Percentiles rank a stretch among this genome's conserved stretches.
phyloP scores from a whole-genome alignment of 805 yeast genomes.

The Tetrapisispora fleetii region DNA sequence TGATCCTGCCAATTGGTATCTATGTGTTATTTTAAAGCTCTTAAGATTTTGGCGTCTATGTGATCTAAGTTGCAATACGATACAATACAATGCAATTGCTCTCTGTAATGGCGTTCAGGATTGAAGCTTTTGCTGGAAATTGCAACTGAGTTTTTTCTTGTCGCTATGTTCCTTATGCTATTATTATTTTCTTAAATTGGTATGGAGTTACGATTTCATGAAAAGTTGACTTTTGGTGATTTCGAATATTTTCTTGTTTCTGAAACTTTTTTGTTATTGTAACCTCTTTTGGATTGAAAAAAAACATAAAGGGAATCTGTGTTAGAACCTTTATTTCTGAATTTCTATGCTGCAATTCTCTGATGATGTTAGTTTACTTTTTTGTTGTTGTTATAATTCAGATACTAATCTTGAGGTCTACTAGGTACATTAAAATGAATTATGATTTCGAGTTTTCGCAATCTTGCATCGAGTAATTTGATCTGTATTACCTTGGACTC shows the following conservation, averaged over 20 bases:
- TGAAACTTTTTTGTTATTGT: background rate
- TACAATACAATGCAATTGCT: too few species aligned
- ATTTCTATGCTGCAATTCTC: background rate
- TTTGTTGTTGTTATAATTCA: too few species aligned
- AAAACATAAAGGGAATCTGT: background rate
- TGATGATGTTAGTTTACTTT: background rate
- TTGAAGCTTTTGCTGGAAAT: too few species aligned
- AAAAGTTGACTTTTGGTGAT: background rate
- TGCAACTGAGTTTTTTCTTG: too few species aligned
- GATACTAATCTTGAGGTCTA: background rate
- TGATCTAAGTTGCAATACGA: too few species aligned
- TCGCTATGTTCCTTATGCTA: too few species aligned
- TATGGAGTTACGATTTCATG: background rate
- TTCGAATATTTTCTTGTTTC: background rate
- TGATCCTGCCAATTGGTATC: too few species aligned
- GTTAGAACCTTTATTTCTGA: too few species aligned
- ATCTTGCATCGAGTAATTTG: background rate
- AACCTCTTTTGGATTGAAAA: constrained; percentile 1
- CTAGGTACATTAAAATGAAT: background rate
- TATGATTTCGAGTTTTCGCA: constrained; percentile 1
- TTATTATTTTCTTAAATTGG: background rate
- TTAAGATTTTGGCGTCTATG: too few species aligned
- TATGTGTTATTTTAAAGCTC: too few species aligned
- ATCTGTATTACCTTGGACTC: background rate
- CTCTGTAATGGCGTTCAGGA: too few species aligned